Conservation (phyloP, 305 asterid genomes). For the Rubia occidens region DNA sequence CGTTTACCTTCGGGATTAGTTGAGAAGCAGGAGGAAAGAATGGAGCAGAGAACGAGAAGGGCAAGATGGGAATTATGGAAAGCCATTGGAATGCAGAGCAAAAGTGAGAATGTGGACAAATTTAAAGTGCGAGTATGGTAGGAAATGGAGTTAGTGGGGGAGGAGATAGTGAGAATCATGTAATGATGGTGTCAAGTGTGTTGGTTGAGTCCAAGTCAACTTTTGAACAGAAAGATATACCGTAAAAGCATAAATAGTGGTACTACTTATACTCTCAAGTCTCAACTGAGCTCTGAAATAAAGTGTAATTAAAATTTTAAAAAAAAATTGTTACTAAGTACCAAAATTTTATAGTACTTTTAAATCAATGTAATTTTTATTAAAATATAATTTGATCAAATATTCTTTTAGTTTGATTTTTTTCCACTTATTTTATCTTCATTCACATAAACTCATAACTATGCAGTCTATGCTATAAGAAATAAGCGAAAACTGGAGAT, state of each 20-base stretch:
- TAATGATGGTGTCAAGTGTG: not conserved
- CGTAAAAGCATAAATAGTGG: not conserved
- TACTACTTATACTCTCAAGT: not conserved
- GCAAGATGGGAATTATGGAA: constrained; percentile 25
- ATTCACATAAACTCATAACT: too few species aligned
- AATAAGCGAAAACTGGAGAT: too few species aligned
- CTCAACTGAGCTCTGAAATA: not conserved
- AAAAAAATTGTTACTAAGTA: too few species aligned
- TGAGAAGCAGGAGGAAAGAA: constrained; percentile 31
- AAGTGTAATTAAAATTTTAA: too few species aligned
- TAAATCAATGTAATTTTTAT: too few species aligned
- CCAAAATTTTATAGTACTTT: too few species aligned
- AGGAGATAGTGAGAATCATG: not conserved
- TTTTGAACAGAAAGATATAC: not conserved
- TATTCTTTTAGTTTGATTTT: too few species aligned
- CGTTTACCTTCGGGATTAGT: constrained; percentile 55
- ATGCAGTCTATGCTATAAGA: too few species aligned
- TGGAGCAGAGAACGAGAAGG: constrained; percentile 27
- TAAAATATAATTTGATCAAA: too few species aligned
- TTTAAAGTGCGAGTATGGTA: not conserved
- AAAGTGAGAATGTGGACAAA: constrained; percentile 3
- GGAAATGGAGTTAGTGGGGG: not conserved
- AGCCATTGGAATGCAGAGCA: constrained; percentile 34
- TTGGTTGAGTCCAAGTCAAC: constrained; percentile 12
- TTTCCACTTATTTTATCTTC: too few species aligned